Evolutionary conservation across 495 filamentous ascomycete species (phyloP).

Genomic region (Neohortaea acidophila): DNA sequence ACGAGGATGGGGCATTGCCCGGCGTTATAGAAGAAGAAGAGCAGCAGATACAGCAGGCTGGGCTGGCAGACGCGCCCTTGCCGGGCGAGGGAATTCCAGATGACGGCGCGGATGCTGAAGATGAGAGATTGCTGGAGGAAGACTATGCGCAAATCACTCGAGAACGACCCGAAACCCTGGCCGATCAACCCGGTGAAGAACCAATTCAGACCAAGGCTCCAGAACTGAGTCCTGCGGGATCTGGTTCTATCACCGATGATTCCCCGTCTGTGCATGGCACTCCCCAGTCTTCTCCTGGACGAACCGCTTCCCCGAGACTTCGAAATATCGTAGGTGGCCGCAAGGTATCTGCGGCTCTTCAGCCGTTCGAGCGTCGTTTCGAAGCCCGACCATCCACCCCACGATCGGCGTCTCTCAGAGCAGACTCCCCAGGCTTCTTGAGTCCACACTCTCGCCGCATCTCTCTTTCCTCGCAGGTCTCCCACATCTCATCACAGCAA

Average conservation of each 20-base stretch:
- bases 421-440: conserved; percentile 67
- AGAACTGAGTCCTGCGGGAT: conserved; percentile 26
- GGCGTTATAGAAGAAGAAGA: neutral
- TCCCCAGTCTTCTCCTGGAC: conserved; percentile 57
- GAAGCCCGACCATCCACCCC: conserved; percentile 65
- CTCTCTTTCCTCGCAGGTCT: conserved; percentile 35
- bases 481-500: conserved; percentile 11
- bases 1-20: no score
- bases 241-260: conserved; percentile 71
- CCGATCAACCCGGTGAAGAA: neutral
- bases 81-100: neutral
- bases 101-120: neutral
- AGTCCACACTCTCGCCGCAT: conserved; percentile 60
- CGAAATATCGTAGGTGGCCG: conserved; percentile 24
- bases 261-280: conserved; percentile 82
- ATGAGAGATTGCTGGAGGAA: neutral
- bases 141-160: conserved; percentile 1
- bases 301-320: conserved; percentile 40
- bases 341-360: conserved; percentile 59
- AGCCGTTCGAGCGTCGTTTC: conserved; percentile 89
- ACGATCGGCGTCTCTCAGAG: conserved; percentile 42
- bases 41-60: neutral
- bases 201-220: conserved; percentile 9
- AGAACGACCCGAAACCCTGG: conserved; percentile 1
- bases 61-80: neutral